Base-by-base conservation (phyloP, 2,329 filamentous ascomycete genomes). In the Cryoendolithus antarcticus region DNA sequence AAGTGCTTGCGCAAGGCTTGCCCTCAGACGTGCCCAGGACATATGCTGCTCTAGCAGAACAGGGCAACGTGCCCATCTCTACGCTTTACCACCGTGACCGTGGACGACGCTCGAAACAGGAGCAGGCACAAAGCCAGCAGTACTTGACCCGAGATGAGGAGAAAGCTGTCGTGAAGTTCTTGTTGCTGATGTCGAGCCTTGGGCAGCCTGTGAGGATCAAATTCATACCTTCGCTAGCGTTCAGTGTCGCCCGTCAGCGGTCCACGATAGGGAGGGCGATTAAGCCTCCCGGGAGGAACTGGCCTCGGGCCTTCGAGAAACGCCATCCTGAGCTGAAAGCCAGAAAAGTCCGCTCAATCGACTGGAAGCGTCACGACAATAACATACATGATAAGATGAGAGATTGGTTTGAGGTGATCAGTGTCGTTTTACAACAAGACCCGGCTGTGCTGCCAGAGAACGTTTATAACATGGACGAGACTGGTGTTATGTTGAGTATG, bases 391-490 rank as follows among this genome's bases (percentile, higher is more conserved):
- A 50, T 11, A 58, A 60, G 45, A 50, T 52, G 11, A 46, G 44
- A 37, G 40, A 53, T 9, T 58, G 46, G 51, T 58, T 61, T 49
- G 38, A 49, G 24, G 43, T 60, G n/a, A 59, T 61, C 38, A 40
- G 46, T 19, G n/a, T n/a, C n/a, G n/a, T n/a, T n/a, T n/a, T n/a
- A n/a, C n/a, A n/a, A n/a, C n/a, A n/a, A n/a, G n/a, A n/a, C n/a
- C n/a, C n/a, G n/a, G 35, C 2, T 9, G 29, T 37, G 3, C 46
- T 52, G 11, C 42, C 58, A 9, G 50, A 52, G 44, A 59, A 57
- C 42, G 42, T 58, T 9, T 61, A 61, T 43, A 59, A 60, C 39
- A 58, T 61, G 42, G 54, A 61, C 37, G 49, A 59, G 48, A 61
- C 55, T 21, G 51, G 56, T 37, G 45, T 60, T 10, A 48, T 60